These are phyloP conservation scores for Irpex lacteus DNA, from an alignment of 1,284 basidiomycete genomes.

Conservation along the genomic window DNA sequence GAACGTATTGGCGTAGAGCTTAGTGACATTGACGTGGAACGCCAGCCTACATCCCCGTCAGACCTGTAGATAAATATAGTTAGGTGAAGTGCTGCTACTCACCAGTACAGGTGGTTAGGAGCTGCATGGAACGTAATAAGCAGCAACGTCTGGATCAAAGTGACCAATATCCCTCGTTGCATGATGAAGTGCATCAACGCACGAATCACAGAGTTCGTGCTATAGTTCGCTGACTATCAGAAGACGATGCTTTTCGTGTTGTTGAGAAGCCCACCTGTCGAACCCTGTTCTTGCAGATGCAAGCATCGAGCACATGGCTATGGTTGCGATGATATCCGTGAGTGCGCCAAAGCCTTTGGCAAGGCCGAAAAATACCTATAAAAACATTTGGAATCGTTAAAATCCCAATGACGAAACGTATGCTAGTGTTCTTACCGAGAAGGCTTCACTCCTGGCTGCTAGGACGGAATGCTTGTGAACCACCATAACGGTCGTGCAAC, in stretches of 20 bases:
- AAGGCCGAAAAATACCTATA: constrained; percentile 32
- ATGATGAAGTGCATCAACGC: constrained; percentile 33
- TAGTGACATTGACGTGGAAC: constrained; percentile 35
- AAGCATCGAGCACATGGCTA: constrained; percentile 39
- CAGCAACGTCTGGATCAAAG: constrained; percentile 30
- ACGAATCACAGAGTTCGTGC: constrained; percentile 34
- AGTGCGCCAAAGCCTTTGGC: constrained; percentile 41
- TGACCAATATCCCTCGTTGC: constrained; percentile 33
- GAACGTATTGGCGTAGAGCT: constrained; percentile 37
- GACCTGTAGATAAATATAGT: neutral
- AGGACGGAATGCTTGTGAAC: constrained; percentile 28
- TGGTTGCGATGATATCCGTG: constrained; percentile 41
- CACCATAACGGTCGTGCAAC: constrained; percentile 27
- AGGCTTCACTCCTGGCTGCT: constrained; percentile 26
- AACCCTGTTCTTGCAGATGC: constrained; percentile 33
- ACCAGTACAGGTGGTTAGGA: constrained; percentile 30
- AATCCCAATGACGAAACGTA: neutral
- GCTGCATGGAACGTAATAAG: constrained; percentile 34
- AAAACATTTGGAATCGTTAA: neutral
- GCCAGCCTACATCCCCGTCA: constrained; percentile 27
- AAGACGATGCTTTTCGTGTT: neutral
- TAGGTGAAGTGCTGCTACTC: neutral
- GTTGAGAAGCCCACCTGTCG: constrained; percentile 23
- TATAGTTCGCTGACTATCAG: constrained; percentile 10
- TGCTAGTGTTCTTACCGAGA: constrained; percentile 26